Evolutionary conservation across 1,139 yeast genomes (phyloP), one percentile per base, ranked within the genome.

Genomic region (Scheffersomyces segobiensis): DNA sequence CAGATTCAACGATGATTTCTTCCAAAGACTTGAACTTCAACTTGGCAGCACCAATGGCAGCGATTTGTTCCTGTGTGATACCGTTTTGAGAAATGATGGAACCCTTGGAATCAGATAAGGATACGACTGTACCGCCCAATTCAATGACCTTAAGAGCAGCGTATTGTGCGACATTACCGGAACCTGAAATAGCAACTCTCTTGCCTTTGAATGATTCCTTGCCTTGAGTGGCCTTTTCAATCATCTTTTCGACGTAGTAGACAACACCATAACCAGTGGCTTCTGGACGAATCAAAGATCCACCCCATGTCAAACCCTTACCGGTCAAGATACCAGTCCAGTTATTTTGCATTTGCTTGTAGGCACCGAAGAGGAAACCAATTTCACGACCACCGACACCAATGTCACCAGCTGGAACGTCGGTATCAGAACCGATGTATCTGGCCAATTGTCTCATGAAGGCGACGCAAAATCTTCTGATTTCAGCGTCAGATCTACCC

Each of bases 261-360:
- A 95, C 96, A 62, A 91, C 83, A 80, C 99, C 99, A 83, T 88
- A 95, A 79, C 99, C 99, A 64, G 99, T 95, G 66, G 99, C 99
- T 86, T 95, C 99, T 66, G 98, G 97, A 82, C 99, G 91, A 80
- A 95, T 93, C 76, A 93, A 86, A 70, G 98, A 93, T 74, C 98
- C 99, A 86, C 99, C 99, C 97, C 98, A 95, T 76, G 88, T 81
- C 73, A 93, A 85, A 72, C 98, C 98, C 84, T 95, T 95, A 81
- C 99, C 98, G 73, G 99, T 95, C 71, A 95, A 85, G 59, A 93
- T 95, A 86, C 98, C 98, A 75, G 95, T 95, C 89, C 93, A 95
- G 75, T 89, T 85, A 88, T 95, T 93, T 80, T 85, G 89, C 87
- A 86, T 85, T 73, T 86, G 84, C 86, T 93, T 92, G 92, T 91